Conservation (phyloP, 2,329 filamentous ascomycete species). For the Neofusicoccum ribis region DNA sequence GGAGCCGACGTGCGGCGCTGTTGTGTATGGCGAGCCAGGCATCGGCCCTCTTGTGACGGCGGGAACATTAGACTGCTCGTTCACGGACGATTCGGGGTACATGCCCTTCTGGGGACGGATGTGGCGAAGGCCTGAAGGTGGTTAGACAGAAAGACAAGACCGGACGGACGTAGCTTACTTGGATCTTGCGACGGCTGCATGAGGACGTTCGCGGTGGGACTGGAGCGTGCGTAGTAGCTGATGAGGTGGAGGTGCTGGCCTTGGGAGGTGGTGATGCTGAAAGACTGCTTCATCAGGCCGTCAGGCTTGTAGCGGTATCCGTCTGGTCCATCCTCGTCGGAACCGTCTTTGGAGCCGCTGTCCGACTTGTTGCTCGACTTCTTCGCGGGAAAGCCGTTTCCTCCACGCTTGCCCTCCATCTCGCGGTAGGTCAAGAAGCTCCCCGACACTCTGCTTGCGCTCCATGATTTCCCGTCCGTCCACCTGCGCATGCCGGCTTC, state of each 20-base stretch:
- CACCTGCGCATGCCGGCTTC: conserved; percentile 98
- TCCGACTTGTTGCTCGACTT: conserved; percentile 71
- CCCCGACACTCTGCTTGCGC: conserved; percentile 92
- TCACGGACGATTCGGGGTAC: conserved; percentile 94
- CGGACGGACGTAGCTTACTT: conserved; percentile 22
- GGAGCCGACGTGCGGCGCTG: conserved; percentile 56
- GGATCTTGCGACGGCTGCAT: conserved; percentile 82
- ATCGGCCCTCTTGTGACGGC: conserved; percentile 76
- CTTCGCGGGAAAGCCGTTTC: conserved; percentile 62
- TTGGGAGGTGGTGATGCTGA: conserved; percentile 92
- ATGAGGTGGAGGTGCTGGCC: conserved; percentile 95
- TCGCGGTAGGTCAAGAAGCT: conserved; percentile 97
- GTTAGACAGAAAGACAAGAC: neutral
- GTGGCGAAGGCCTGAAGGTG: conserved; percentile 59
- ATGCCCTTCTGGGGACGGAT: conserved; percentile 90
- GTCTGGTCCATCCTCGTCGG: conserved; percentile 67
- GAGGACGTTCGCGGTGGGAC: conserved; percentile 70
- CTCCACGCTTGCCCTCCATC: conserved; percentile 97
- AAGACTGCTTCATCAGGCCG: conserved; percentile 98
- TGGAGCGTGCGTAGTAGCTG: conserved; percentile 88
- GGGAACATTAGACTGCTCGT: conserved; percentile 78
- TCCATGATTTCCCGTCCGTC: conserved; percentile 99
- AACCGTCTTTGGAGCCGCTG: conserved; percentile 80
- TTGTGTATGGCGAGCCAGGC: conserved; percentile 57
- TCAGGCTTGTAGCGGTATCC: conserved; percentile 70